Evolutionary conservation across 2,329 filamentous ascomycete species (phyloP), one percentile per base, ranked within the genome.

Genomic region (Metarhizium humberi): DNA sequence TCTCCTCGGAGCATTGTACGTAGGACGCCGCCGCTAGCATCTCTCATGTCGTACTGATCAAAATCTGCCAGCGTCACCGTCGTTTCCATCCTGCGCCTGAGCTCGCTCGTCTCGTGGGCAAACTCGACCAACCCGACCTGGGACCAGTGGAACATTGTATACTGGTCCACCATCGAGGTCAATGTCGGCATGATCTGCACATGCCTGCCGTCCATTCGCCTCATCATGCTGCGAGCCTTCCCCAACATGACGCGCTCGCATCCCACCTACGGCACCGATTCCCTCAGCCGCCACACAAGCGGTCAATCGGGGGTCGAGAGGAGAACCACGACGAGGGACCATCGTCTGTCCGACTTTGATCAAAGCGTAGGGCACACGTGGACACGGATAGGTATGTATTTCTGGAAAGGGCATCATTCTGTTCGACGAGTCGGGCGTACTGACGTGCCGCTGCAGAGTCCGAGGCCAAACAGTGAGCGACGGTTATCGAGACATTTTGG

Each of bases 121-220:
- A 51, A 54, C 32, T 53, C 34, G 32, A 52, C 25, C 16, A 55
- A 55, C 34, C 46, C 50, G 29, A 38, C 57, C 38, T 51, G 42
- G 52, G 32, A 58, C 42, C 54, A 55, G 29, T 55, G 52, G 52
- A 43, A 48, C 34, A 34, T 50, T 10, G 52, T 43, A 3, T 54
- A 54, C 46, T 54, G 52, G 52, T 54, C 52, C n/a, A 49, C 47
- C n/a, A 54, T 54, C 52, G 52, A 54, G 32, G 52, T 54, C 52
- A 54, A 54, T 18, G 52, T 52, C 25, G 50, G 50, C 38, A 52
- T 52, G 38, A 45, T 54, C 4, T 54, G 45, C 52, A 54, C 52
- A 6, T 54, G 52, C 36, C 52, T 54, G 13, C 52, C 52, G 6
- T 54, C 52, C 4, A 10, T 54, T 14, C 43, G 52, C 4, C 52